phyloP scores from a whole-genome alignment of 2,329 filamentous ascomycete species.

The Chrysoporthe puriensis region DNA sequence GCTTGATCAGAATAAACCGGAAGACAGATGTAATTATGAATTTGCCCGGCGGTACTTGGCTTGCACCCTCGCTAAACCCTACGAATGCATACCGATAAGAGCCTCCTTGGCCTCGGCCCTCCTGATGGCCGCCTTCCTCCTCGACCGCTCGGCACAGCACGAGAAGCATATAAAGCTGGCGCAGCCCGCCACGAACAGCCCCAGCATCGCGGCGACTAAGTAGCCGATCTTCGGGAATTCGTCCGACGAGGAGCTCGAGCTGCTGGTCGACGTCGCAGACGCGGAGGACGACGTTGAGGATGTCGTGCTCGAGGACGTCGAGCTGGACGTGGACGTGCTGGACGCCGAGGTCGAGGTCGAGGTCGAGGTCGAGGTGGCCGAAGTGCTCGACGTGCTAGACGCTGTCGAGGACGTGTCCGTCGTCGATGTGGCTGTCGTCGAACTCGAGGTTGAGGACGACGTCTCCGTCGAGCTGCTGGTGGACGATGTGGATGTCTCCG shows the following conservation, averaged over 20 bases:
- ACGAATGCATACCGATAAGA: slow-evolving; percentile 1
- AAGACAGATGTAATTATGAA: too few species aligned
- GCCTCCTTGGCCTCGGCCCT: slow-evolving; percentile 14
- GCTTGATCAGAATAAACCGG: too few species aligned
- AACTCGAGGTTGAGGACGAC: neutral
- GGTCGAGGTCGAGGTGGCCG: neutral
- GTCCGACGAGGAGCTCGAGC: neutral
- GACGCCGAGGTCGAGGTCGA: neutral
- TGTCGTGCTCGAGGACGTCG: slow-evolving; percentile 12
- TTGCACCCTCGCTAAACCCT: too few species aligned
- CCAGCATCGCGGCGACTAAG: slow-evolving; percentile 11
- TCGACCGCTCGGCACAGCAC: slow-evolving; percentile 7
- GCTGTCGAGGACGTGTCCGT: neutral
- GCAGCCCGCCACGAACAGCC: slow-evolving; percentile 10
- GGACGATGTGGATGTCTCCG: neutral
- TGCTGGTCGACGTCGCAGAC: slow-evolving; percentile 1
- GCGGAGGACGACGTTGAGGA: slow-evolving; percentile 14
- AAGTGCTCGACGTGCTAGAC: slow-evolving; percentile 11
- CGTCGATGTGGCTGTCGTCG: neutral
- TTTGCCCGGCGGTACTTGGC: too few species aligned
- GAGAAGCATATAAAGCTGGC: slow-evolving; percentile 10
- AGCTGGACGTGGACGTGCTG: slow-evolving; percentile 10
- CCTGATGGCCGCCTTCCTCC: neutral
- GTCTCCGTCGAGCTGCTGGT: neutral
- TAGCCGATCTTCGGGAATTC: slow-evolving; percentile 3